phyloP scores from a whole-genome alignment of 176 grass and related monocot genomes.

The bread wheat (Triticum aestivum) region IWGSC_CS_RefSeq_v2.1 NC_057802.1:288076398-288076897 shows the following conservation, averaged over 20 bases:
- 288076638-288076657: conserved; percentile 82
- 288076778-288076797: conserved; percentile 5
- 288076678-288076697: conserved; percentile 75
- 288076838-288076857: neutral
- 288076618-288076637: conserved; percentile 85
- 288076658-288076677: conserved; percentile 98
- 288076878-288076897: neutral
- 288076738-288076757: neutral
- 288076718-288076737: neutral
- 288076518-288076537: conserved; percentile 86
- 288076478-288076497: conserved; percentile 94
- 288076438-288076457: conserved; percentile 70
- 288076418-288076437: conserved; percentile 7
- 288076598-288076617: conserved; percentile 91
- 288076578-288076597: conserved; percentile 93
- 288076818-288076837: conserved; percentile 6
- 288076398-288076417: conserved; percentile 1
- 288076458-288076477: conserved; percentile 98
- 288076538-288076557: conserved; percentile 92
- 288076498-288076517: conserved; percentile 90
- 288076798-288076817: neutral
- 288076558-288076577: conserved; percentile 92
- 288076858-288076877: neutral
- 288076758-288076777: neutral
- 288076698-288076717: conserved; percentile 10